Conservation (phyloP, 2,329 filamentous ascomycete genomes). For the Colletotrichum navitas region DNA sequence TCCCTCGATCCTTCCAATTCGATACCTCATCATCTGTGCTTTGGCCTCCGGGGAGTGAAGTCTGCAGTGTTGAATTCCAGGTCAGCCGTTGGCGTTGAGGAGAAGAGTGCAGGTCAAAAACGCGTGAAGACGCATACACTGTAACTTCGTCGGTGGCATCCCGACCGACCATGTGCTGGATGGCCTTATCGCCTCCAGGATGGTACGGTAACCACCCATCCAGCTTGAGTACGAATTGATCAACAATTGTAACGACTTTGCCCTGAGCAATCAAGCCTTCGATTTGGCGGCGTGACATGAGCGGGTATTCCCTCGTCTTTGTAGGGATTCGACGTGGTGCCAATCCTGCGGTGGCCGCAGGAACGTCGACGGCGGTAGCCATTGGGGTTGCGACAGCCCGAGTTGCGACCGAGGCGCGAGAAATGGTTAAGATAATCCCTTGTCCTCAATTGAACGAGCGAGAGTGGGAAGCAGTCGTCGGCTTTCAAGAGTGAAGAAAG, state of each 20-base stretch:
- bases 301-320: slow-evolving; percentile 24
- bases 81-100: slow-evolving; percentile 6
- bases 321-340: not conserved
- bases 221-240: slow-evolving; percentile 85
- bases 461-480: not conserved
- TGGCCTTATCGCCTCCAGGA: slow-evolving; percentile 91
- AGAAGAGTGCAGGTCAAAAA: not conserved
- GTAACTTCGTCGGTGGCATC: slow-evolving; percentile 96
- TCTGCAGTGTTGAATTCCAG: slow-evolving; percentile 57
- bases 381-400: slow-evolving; percentile 7
- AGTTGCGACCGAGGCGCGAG: not conserved
- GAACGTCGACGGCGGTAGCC: slow-evolving; percentile 2
- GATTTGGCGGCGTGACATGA: slow-evolving; percentile 62
- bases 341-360: slow-evolving; percentile 4
- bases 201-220: slow-evolving; percentile 92
- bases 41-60: slow-evolving; percentile 86
- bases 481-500: not conserved
- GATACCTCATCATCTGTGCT: slow-evolving; percentile 82
- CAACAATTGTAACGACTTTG: slow-evolving; percentile 82
- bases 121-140: slow-evolving; percentile 70
- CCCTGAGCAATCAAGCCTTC: slow-evolving; percentile 89
- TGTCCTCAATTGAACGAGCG: not conserved
- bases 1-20: slow-evolving; percentile 85
- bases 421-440: not conserved
- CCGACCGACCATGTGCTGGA: slow-evolving; percentile 91